Base-by-base conservation (phyloP, 148 eudicot species). In the Rhododendron molle region DNA sequence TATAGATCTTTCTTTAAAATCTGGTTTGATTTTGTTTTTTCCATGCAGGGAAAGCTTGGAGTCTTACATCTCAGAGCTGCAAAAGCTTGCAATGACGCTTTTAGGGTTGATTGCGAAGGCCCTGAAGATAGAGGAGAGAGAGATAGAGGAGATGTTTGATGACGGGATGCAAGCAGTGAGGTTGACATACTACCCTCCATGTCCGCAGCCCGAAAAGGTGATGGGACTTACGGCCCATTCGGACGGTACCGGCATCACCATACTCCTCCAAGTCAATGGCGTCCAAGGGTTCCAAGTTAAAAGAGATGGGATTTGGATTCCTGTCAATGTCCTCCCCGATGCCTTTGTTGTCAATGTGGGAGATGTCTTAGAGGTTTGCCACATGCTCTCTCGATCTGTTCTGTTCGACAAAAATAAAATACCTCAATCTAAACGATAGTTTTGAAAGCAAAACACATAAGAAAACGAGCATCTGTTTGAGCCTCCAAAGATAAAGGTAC, bases 101-200 rank as follows among this genome's bases (percentile, higher is more conserved):
- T 40, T 86, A 3, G 47, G 82, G 34, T n/a, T 86, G 23, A 58
- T 86, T 5, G 82, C 18, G 32, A 60, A 86, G 52, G 88, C 85
- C 10, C 47, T 86, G 9, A 78, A 83, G 58, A 83, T 86, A 28
- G 82, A 77, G 13, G 30, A 28, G 81, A 21, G 58, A 82, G 88
- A 76, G 47, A 80, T 86, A 7, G 44, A 72, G 36, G 85, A 82
- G 54, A 47, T 86, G 15, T 82, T 82, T 74, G 85, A 76, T 9
- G 85, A 82, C 9, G 88, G 88, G 44, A 43, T 82, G 88, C 88
- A 86, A 58, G 56, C 88, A 5, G 36, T 86, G 23, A 82, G 88
- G 60, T 82, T 86, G 81, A 82, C 58, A 40, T 82, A 86, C 80
- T 86, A 86, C 58, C 88, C 88, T 54, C 85, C 81, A 46, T 78